A percentile compares a stretch with the other conserved stretches of the same genome.
Conservation (phyloP, 2,329 filamentous ascomycete species). For the Sporothrix sp. region DNA sequence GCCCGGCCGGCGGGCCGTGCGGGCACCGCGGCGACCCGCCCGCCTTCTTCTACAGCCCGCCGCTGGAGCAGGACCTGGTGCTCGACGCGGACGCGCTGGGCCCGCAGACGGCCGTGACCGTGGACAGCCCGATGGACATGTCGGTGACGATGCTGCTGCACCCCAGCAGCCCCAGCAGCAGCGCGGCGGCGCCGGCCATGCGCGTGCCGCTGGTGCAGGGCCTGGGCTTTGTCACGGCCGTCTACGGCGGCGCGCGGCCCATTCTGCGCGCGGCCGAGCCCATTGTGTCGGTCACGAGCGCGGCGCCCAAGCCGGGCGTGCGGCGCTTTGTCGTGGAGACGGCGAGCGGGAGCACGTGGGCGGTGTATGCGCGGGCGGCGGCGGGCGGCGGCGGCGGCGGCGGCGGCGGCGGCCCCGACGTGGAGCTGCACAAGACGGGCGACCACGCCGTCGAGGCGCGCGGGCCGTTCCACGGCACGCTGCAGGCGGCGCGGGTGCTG, state of each 20-base stretch:
- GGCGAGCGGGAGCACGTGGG: conserved; percentile 65
- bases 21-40: conserved; percentile 3
- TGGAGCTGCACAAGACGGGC: conserved; percentile 59
- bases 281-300: conserved; percentile 4
- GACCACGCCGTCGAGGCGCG: conserved; percentile 53
- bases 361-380: conserved; percentile 62
- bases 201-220: conserved; percentile 81
- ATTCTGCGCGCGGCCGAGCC: conserved; percentile 55
- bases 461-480: conserved; percentile 60
- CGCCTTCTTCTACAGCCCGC: conserved; percentile 68
- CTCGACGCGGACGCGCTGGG: conserved; percentile 70
- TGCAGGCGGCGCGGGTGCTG: conserved; percentile 78
- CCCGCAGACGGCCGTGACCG: conserved; percentile 45
- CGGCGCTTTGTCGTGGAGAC: conserved; percentile 68
- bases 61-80: conserved; percentile 71
- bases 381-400: conserved; percentile 43
- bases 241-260: conserved; percentile 63
- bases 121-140: conserved; percentile 45
- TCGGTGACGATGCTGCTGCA: conserved; percentile 60
- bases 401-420: conserved; percentile 41
- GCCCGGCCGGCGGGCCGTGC: conserved; percentile 35
- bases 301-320: conserved; percentile 42
- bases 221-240: conserved; percentile 74
- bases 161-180: conserved; percentile 27
- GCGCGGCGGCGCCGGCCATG: conserved; percentile 46